These are phyloP conservation scores for Trichoderma polysporum DNA, from an alignment of 2,329 filamentous ascomycete genomes.

Conservation along the genomic window DNA sequence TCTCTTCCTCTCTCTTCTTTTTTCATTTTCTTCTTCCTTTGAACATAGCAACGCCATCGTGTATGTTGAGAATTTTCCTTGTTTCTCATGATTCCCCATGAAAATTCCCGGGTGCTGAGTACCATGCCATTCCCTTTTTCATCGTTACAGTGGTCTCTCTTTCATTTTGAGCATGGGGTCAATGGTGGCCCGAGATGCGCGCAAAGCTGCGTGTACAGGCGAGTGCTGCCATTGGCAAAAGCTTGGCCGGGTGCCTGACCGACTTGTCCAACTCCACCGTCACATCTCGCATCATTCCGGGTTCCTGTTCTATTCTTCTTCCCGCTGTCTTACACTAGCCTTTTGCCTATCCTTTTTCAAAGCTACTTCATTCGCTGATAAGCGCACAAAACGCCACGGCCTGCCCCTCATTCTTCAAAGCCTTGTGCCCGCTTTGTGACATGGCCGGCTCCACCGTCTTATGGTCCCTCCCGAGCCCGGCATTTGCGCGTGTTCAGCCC, in stretches of 20 bases:
- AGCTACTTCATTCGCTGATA: not conserved
- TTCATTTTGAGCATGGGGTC: not conserved
- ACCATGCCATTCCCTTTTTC: not conserved
- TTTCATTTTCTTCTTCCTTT: not conserved
- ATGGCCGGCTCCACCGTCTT: constrained; percentile 6
- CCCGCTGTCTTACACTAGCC: not conserved
- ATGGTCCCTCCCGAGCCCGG: not conserved
- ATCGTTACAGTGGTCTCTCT: not conserved
- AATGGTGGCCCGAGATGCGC: not conserved
- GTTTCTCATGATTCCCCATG: not conserved
- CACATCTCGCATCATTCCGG: not conserved
- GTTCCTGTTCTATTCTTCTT: not conserved
- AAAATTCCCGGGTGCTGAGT: not conserved
- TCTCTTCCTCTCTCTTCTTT: not conserved
- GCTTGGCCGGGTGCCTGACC: constrained; percentile 14
- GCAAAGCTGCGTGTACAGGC: constrained; percentile 2
- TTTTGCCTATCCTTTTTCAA: not conserved
- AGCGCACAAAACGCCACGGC: not conserved
- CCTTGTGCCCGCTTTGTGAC: constrained; percentile 13
- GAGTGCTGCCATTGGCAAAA: constrained; percentile 13
- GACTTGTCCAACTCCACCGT: constrained; percentile 19
- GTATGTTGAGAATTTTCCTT: not conserved
- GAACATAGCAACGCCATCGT: not conserved
- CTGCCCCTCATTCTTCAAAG: constrained; percentile 8
- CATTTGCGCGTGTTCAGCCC: not conserved